Percentiles rank a stretch among this genome's conserved stretches.
Evolutionary conservation across 78 protist species (phyloP).

Genomic region (Monocercomonoides exilis): DNA sequence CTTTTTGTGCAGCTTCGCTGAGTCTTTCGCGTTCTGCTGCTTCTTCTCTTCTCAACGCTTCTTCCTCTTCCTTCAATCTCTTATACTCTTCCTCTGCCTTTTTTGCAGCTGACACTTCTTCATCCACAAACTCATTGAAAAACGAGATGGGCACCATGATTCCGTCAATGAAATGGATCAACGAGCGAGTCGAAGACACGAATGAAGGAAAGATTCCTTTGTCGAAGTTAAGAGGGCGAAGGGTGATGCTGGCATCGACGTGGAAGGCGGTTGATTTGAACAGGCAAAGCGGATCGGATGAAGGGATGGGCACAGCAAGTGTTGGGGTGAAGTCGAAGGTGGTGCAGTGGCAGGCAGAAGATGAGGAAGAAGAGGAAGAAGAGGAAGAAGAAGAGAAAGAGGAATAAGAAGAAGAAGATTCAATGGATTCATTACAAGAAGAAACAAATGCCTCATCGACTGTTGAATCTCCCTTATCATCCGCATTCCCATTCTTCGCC

Average conservation of each 20-base stretch:
- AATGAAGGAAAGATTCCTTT: neutral
- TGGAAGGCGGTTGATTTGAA: neutral
- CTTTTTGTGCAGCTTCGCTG: no score
- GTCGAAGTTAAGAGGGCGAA: neutral
- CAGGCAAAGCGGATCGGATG: neutral
- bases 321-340: neutral
- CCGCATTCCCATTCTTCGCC: no score
- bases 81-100: no score
- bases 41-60: no score
- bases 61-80: no score
- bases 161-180: neutral
- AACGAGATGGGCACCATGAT: neutral
- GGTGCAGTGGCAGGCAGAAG: neutral
- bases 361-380: neutral
- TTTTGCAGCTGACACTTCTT: no score
- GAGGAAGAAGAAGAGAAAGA: neutral
- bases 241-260: neutral
- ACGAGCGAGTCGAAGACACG: neutral
- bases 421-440: neutral
- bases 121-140: neutral
- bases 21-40: no score
- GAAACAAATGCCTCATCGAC: no score
- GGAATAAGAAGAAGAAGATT: neutral
- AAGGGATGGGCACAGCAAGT: neutral
- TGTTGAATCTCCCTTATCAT: no score